Evolutionary conservation across 2,329 filamentous ascomycete genomes (phyloP).

Genomic region (Colletotrichum tofieldiae): DNA sequence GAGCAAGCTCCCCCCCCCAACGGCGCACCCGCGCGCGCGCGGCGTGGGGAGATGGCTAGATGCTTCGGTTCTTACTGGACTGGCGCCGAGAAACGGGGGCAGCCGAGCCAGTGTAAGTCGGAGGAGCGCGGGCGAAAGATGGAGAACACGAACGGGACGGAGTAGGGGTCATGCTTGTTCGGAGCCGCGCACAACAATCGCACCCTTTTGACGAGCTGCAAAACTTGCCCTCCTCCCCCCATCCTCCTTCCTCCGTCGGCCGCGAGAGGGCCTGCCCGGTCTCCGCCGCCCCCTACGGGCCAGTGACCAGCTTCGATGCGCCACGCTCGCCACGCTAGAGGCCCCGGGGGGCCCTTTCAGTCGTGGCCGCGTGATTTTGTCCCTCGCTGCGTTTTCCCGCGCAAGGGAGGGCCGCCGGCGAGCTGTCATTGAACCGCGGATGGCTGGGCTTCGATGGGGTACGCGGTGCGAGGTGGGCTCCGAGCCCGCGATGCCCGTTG

Average conservation of each 20-base stretch:
- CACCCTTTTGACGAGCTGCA: neutral
- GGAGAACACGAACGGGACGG: slow-evolving; percentile 9
- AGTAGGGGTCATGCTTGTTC: slow-evolving; percentile 42
- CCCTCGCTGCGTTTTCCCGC: neutral
- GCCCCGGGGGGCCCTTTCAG: too few relatives aligned
- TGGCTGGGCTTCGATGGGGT: slow-evolving; percentile 8
- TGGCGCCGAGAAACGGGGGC: neutral
- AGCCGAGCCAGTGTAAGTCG: neutral
- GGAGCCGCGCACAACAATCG: slow-evolving; percentile 13
- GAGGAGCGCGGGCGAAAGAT: slow-evolving; percentile 11
- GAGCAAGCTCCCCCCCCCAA: neutral
- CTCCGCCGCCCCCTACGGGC: neutral
- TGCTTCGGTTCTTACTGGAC: neutral
- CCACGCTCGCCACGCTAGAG: neutral
- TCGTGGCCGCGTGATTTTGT: neutral
- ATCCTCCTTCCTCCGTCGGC: neutral
- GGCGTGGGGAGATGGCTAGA: neutral
- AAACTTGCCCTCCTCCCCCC: neutral
- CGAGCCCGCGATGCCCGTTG: slow-evolving; percentile 10
- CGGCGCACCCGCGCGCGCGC: neutral
- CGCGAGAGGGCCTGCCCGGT: neutral
- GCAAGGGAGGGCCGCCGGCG: slow-evolving; percentile 10
- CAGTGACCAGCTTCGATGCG: neutral
- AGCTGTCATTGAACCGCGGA: slow-evolving; percentile 8
- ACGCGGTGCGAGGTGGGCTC: slow-evolving; percentile 9